Base-by-base conservation (phyloP, 2,329 filamentous ascomycete species). In the Xylariaceae sp. region DNA sequence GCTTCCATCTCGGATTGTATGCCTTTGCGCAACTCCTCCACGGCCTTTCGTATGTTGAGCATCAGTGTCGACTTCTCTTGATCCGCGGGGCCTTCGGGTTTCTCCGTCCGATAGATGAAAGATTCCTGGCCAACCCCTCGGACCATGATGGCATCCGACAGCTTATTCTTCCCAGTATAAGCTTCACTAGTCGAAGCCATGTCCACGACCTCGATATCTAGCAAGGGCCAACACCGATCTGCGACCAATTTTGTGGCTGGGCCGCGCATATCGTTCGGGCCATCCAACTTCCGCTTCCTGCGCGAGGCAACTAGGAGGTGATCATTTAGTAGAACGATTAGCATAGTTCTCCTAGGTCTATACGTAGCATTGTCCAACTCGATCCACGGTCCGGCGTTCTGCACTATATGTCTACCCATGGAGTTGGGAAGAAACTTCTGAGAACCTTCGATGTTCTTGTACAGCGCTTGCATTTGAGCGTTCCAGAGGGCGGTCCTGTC, bases 331-430 rank as follows among this genome's bases (percentile, higher is more conserved):
- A 99, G 72, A 55, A 97, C 92, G 56, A 99, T 84, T 67, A 95
- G 89, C 70, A 97, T 92, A 26, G 91, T 86, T 40, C 94, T 80
- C 59, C 88, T 80, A 3, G 92, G 89, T 71, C 96, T 96, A 85
- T 95, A 97, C 0, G 94, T 99, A 10, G 94, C 94, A 59, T 94
- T 95, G 72, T 99, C 95, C 57, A 99, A 78, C 73, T 99, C 92
- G 55, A 97, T 88, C 94, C 94, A 99, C 45, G 87, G 83, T 1
- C 89, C 88, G 3, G 91, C 95, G 70, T 97, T 92, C 69, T 95
- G 86, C 2, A 97, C 84, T 43, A 99, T 91, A 68, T 96, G 95
- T 37, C 94, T 86, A n/a, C 92, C 92, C 18, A 88, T 84, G 18
- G 91, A 81, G 51, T 92, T 94, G 13, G 94, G 94, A 10, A 99